A percentile compares a stretch with the other conserved stretches of the same genome.
phyloP scores from a whole-genome alignment of 2,329 filamentous ascomycete genomes.

The Tolypocladium sp. region DNA sequence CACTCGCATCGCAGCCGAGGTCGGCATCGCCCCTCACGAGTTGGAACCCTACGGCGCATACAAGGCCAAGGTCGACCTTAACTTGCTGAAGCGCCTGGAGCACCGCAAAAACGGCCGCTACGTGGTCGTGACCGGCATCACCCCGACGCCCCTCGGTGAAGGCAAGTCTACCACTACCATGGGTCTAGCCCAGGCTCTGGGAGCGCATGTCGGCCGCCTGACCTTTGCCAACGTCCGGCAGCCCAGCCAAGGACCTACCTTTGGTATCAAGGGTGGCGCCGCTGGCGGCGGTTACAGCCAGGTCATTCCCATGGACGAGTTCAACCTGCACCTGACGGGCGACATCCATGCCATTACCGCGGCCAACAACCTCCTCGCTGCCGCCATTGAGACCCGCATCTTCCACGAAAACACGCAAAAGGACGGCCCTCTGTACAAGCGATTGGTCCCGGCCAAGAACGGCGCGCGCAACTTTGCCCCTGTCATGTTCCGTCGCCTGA shows the following conservation, averaged over 20 bases:
- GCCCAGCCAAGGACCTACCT: conserved; percentile 93
- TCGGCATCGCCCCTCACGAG: conserved; percentile 82
- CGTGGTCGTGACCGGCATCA: conserved; percentile 89
- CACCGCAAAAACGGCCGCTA: conserved; percentile 88
- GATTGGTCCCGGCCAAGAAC: conserved; percentile 83
- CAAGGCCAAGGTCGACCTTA: conserved; percentile 91
- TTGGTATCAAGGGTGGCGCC: conserved; percentile 97
- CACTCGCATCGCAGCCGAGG: conserved; percentile 71
- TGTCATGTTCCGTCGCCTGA: conserved; percentile 84
- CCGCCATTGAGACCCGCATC: conserved; percentile 94
- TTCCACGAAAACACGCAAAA: conserved; percentile 97
- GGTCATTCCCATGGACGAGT: conserved; percentile 99
- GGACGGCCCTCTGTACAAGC: conserved; percentile 76
- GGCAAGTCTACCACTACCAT: conserved; percentile 98
- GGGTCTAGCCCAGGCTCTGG: conserved; percentile 86
- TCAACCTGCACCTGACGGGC: conserved; percentile 94
- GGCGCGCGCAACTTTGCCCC: conserved; percentile 80
- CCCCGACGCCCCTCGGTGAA: conserved; percentile 90
- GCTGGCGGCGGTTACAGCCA: conserved; percentile 97
- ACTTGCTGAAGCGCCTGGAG: conserved; percentile 69
- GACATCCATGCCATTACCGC: conserved; percentile 97
- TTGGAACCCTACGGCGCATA: conserved; percentile 89
- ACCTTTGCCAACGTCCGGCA: conserved; percentile 96
- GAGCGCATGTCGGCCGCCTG: conserved; percentile 77
- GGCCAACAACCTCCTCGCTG: conserved; percentile 92